A percentile compares a stretch with the other conserved stretches of the same genome.
These are phyloP conservation scores for Paecilomyces dactylethromorphus DNA, from an alignment of 2,329 filamentous ascomycete genomes.

Conservation along the genomic window DNA sequence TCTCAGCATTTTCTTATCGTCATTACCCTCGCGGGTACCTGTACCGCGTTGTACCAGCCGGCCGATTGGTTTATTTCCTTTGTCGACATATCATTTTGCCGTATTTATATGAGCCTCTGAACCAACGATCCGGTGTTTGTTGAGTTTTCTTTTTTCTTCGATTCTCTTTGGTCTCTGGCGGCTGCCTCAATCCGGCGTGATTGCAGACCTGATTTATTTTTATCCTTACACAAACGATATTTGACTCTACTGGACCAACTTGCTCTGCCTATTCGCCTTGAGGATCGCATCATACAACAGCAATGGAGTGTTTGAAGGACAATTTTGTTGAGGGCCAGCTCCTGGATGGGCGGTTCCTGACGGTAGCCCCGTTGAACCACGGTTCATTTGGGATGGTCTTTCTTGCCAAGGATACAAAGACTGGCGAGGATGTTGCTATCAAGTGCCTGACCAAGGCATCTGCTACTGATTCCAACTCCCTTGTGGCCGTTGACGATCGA, in stretches of 20 bases:
- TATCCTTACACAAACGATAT: not conserved
- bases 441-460: constrained; percentile 88
- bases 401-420: constrained; percentile 73
- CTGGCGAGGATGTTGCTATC: constrained; percentile 78
- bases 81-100: constrained; percentile 16
- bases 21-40: constrained; percentile 19
- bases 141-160: constrained; percentile 7
- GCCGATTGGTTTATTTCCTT: constrained; percentile 15
- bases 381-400: constrained; percentile 99
- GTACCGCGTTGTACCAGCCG: constrained; percentile 19
- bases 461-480: constrained; percentile 53
- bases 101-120: constrained; percentile 22
- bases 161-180: constrained; percentile 8
- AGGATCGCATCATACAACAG: constrained; percentile 9
- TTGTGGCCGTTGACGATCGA: constrained; percentile 71
- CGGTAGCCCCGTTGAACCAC: constrained; percentile 91
- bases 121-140: constrained; percentile 14
- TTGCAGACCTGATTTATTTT: constrained; percentile 5
- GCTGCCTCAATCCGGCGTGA: constrained; percentile 8
- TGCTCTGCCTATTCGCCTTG: constrained; percentile 18
- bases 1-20: constrained; percentile 27
- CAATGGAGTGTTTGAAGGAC: constrained; percentile 29
- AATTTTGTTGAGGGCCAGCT: constrained; percentile 29
- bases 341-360: constrained; percentile 70
- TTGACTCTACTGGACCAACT: constrained; percentile 12